Conservation (phyloP, 1,284 basidiomycete species). For the Bondarzewia mesenterica region DNA sequence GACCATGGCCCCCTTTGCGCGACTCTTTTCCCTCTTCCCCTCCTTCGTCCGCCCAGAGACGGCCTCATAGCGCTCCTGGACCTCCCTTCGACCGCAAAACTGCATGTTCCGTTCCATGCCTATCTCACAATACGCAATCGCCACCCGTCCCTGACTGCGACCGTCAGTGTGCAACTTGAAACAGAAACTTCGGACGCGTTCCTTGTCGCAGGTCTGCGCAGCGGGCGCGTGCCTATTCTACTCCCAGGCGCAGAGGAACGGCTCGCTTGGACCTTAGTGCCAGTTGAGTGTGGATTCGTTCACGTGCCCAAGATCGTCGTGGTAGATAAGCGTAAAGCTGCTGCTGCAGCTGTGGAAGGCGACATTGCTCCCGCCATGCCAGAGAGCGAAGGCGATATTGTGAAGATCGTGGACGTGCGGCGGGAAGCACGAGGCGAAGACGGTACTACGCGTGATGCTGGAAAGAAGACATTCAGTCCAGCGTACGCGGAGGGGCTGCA, state of each 20-base stretch:
- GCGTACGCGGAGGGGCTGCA: not conserved
- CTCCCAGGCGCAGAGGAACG: constrained; percentile 61
- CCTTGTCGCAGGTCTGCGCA: constrained; percentile 63
- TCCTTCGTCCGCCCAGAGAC: constrained; percentile 48
- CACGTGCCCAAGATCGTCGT: constrained; percentile 52
- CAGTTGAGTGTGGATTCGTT: constrained; percentile 64
- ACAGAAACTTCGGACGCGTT: constrained; percentile 55
- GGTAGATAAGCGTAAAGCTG: constrained; percentile 38
- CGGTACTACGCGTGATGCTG: not conserved
- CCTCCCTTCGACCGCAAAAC: constrained; percentile 47
- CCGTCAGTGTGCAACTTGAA: constrained; percentile 60
- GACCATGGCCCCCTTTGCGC: constrained; percentile 34
- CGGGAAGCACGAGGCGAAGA: constrained; percentile 21
- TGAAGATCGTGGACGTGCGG: constrained; percentile 46
- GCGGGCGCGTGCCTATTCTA: constrained; percentile 54
- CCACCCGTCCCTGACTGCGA: constrained; percentile 53
- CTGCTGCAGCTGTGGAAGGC: not conserved
- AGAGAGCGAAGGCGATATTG: constrained; percentile 33
- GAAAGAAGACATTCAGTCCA: not conserved
- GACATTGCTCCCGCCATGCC: constrained; percentile 14
- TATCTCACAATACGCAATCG: constrained; percentile 57
- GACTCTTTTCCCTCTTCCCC: constrained; percentile 49
- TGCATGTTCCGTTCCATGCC: constrained; percentile 53
- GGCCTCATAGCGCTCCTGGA: constrained; percentile 55
- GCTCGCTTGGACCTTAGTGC: constrained; percentile 57